phyloP scores from a whole-genome alignment of 164 flowering plant genomes.

The Berberis vulgaris region DNA sequence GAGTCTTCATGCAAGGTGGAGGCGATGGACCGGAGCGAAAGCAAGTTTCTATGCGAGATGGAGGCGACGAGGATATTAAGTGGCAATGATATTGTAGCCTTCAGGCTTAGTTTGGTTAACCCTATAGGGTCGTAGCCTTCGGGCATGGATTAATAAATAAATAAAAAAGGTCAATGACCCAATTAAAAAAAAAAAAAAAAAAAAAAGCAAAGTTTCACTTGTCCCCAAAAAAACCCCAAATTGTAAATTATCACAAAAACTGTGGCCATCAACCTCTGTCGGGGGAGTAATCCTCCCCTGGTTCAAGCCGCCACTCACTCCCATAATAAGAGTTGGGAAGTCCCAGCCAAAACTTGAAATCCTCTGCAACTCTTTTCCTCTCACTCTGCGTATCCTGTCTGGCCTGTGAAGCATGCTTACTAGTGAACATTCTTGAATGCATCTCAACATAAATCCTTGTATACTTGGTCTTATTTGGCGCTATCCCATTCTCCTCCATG shows the following conservation, averaged over 20 bases:
- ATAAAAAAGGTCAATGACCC: no score
- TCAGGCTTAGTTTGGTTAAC: no score
- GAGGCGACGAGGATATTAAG: no score
- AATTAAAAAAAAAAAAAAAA: no score
- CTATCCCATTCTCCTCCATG: constrained; percentile 88
- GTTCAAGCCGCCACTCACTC: constrained; percentile 79
- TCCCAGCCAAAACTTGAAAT: constrained; percentile 97
- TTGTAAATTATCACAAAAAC: not conserved
- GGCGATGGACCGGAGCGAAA: no score
- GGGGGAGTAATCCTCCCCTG: constrained; percentile 24
- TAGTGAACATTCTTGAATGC: constrained; percentile 97
- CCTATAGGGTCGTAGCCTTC: no score
- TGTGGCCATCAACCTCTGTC: constrained; percentile 8
- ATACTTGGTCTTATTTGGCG: constrained; percentile 82
- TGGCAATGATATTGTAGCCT: no score
- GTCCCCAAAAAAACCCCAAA: not conserved
- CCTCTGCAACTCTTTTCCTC: constrained; percentile 91
- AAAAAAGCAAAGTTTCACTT: not conserved
- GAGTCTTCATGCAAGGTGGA: no score
- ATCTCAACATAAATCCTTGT: constrained; percentile 85
- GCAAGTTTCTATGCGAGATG: no score
- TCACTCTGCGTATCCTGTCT: constrained; percentile 76
- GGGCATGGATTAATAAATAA: no score
- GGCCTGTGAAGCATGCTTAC: constrained; percentile 96
- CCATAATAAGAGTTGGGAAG: constrained; percentile 88